Evolutionary conservation across 2,329 filamentous ascomycete genomes (phyloP).

Genomic region (Bimuria novae-zelandiae): DNA sequence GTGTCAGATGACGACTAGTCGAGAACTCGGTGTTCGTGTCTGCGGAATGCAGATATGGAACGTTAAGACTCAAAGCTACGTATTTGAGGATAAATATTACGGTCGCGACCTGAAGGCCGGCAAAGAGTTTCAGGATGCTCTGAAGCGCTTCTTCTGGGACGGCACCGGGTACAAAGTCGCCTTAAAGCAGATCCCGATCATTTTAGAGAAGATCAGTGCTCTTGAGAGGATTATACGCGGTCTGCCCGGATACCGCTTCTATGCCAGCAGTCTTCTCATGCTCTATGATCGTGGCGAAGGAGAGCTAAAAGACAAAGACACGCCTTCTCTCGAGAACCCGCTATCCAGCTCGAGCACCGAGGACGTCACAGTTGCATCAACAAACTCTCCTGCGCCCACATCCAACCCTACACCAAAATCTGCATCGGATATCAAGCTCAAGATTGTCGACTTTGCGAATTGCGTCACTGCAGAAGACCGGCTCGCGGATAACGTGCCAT

Average conservation of each 20-base stretch:
- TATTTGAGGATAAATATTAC: conserved; percentile 99
- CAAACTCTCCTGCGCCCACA: conserved; percentile 33
- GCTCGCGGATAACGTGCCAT: conserved; percentile 62
- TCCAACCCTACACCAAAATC: conserved; percentile 27
- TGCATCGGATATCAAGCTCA: conserved; percentile 74
- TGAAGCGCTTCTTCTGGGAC: conserved; percentile 90
- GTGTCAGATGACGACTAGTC: conserved; percentile 88
- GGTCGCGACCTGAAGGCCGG: conserved; percentile 87
- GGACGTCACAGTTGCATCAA: conserved; percentile 20
- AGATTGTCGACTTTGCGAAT: conserved; percentile 98
- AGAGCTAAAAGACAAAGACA: conserved; percentile 50
- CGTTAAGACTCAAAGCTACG: conserved; percentile 76
- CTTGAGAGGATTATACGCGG: conserved; percentile 82
- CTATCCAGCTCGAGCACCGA: conserved; percentile 23
- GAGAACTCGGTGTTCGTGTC: conserved; percentile 86
- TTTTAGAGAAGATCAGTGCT: conserved; percentile 80
- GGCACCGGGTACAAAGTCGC: conserved; percentile 81
- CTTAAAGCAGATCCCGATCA: conserved; percentile 81
- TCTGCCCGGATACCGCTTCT: conserved; percentile 87
- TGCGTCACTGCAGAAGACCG: conserved; percentile 86
- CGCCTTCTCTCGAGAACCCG: conserved; percentile 15
- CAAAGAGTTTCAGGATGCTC: conserved; percentile 82
- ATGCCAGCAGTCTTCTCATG: conserved; percentile 92
- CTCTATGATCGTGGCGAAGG: conserved; percentile 86
- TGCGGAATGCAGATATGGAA: conserved; percentile 98